phyloP scores from a whole-genome alignment of 2,329 filamentous ascomycete genomes.

The Myrmaecium sp. region DNA sequence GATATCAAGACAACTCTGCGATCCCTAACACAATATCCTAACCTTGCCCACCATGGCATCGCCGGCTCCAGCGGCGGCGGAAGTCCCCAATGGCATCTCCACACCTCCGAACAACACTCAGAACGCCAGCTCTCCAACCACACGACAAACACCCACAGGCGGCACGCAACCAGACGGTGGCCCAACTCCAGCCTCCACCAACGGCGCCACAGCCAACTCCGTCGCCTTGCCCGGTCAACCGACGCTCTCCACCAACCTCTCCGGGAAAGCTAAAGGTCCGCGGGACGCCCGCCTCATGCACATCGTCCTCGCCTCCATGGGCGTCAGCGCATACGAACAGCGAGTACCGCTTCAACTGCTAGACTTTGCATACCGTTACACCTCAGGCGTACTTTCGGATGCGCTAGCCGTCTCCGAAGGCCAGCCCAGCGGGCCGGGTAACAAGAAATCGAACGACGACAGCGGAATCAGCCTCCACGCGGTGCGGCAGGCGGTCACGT shows the following conservation, averaged over 20 bases:
- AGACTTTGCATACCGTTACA: slow-evolving; percentile 76
- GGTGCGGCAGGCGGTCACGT: slow-evolving; percentile 55
- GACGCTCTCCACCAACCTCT: slow-evolving; percentile 16
- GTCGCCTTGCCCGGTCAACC: slow-evolving; percentile 12
- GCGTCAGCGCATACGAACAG: slow-evolving; percentile 64
- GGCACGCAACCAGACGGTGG: slow-evolving; percentile 7
- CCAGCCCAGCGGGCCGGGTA: slow-evolving; percentile 11
- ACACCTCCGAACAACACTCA: slow-evolving; percentile 14
- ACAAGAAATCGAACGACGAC: too few species aligned
- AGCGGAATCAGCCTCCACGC: slow-evolving; percentile 45
- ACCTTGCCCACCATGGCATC: slow-evolving; percentile 23
- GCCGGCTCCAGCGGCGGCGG: slow-evolving; percentile 16
- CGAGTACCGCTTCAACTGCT: slow-evolving; percentile 69
- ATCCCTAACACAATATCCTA: too few species aligned
- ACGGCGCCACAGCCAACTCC: slow-evolving; percentile 9
- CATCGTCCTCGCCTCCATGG: slow-evolving; percentile 61
- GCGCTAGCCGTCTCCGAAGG: slow-evolving; percentile 32
- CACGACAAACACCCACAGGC: slow-evolving; percentile 1
- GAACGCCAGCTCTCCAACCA: slow-evolving; percentile 10
- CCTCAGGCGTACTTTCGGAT: slow-evolving; percentile 52
- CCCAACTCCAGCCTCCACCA: slow-evolving; percentile 12
- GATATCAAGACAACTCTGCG: too few species aligned
- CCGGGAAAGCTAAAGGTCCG: slow-evolving; percentile 34
- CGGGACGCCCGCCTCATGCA: slow-evolving; percentile 68
- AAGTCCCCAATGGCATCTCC: slow-evolving; percentile 20